Conservation (phyloP, 78 protist species). For the Dictyostelium intermedium region DNA sequence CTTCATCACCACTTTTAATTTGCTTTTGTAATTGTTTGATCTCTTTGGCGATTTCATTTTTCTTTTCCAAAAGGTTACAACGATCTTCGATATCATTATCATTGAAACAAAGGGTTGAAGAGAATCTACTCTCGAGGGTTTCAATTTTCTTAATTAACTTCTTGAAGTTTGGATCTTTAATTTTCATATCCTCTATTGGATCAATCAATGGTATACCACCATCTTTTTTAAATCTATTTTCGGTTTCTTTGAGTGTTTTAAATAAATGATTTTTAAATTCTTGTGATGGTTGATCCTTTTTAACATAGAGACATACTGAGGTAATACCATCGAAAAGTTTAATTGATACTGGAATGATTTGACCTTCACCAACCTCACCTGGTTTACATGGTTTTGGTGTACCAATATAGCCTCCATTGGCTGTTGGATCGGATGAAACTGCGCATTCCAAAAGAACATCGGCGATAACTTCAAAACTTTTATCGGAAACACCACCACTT, state of each 20-base stretch:
- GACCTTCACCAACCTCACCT: conserved; percentile 26
- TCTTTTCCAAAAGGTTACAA: not conserved
- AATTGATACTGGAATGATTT: conserved; percentile 68
- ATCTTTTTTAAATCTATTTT: conserved; percentile 61
- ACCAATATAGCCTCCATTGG: not conserved
- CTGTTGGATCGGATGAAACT: not conserved
- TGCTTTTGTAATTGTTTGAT: conserved; percentile 2
- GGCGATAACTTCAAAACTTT: conserved; percentile 63
- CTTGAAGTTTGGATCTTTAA: conserved; percentile 52
- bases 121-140: conserved; percentile 57
- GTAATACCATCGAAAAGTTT: conserved; percentile 68
- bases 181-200: conserved; percentile 95
- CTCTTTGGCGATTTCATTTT: conserved; percentile 62
- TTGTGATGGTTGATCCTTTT: conserved; percentile 27
- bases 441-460: conserved; percentile 69
- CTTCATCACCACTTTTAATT: conserved; percentile 61
- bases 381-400: conserved; percentile 66
- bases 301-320: conserved; percentile 23
- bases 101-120: conserved; percentile 3
- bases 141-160: conserved; percentile 63
- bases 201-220: conserved; percentile 91
- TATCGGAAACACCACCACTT: conserved; percentile 51
- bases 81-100: conserved; percentile 41
- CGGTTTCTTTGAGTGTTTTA: conserved; percentile 46
- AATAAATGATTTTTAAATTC: conserved; percentile 59